Percentiles rank a stretch among this genome's conserved stretches.
These are phyloP conservation scores for Dalechampia spathulata DNA, from an alignment of 441 rosid species.

Conservation along the genomic window DNA sequence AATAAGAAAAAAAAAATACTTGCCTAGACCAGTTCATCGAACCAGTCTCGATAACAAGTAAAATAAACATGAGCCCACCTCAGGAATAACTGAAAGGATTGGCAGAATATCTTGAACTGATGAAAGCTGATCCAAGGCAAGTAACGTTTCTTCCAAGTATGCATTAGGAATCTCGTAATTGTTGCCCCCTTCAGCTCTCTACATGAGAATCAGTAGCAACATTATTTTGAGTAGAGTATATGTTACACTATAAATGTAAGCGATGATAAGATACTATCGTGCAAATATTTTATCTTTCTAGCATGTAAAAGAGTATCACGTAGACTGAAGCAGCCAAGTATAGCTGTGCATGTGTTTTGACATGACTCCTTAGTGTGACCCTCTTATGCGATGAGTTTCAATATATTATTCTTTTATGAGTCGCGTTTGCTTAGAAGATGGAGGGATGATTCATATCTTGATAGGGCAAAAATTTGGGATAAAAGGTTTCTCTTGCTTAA, in stretches of 20 bases:
- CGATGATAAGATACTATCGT: not conserved
- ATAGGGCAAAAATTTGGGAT: too few relatives aligned
- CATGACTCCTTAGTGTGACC: too few relatives aligned
- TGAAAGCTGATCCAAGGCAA: slow-evolving; percentile 38
- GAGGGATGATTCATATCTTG: too few relatives aligned
- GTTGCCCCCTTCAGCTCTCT: slow-evolving; percentile 36
- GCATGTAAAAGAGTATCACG: not conserved
- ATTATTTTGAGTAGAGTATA: not conserved
- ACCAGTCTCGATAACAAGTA: not conserved
- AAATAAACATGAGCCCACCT: slow-evolving; percentile 35
- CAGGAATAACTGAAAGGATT: slow-evolving; percentile 62
- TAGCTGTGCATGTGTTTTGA: too few relatives aligned
- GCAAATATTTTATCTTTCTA: not conserved
- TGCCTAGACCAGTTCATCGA: not conserved
- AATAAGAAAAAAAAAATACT: not conserved
- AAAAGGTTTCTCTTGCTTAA: too few relatives aligned
- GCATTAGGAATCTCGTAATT: slow-evolving; percentile 24
- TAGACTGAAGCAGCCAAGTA: too few relatives aligned
- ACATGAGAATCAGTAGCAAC: slow-evolving; percentile 9
- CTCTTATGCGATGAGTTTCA: too few relatives aligned
- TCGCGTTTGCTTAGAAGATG: too few relatives aligned
- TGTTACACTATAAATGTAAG: not conserved
- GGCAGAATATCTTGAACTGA: slow-evolving; percentile 62
- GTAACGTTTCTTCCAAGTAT: slow-evolving; percentile 32
- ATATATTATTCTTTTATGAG: too few relatives aligned